Evolutionary conservation across 306 rosid genomes (phyloP).

Genomic region (Quercus suber): DNA sequence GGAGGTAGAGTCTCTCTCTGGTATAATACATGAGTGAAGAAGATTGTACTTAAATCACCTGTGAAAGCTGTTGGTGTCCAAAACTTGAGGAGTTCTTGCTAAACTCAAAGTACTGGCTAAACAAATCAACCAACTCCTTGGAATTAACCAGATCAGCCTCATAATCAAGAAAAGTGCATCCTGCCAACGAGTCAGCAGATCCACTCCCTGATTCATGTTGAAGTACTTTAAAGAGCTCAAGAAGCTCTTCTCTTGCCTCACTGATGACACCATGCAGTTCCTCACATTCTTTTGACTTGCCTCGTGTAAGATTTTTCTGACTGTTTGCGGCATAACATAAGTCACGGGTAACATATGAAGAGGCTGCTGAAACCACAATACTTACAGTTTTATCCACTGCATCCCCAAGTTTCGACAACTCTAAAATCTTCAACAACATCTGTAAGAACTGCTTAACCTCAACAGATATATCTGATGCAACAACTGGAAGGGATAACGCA

Average conservation of each 20-base stretch:
- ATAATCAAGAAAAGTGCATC: constrained; percentile 41
- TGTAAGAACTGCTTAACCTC: constrained; percentile 75
- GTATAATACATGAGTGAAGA: constrained; percentile 15
- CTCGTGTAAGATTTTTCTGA: constrained; percentile 36
- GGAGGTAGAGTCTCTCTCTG: not conserved
- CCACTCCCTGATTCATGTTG: constrained; percentile 36
- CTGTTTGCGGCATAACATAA: constrained; percentile 33
- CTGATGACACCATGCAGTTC: constrained; percentile 49
- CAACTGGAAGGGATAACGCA: constrained; percentile 60
- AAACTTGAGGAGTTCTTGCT: constrained; percentile 28
- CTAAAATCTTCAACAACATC: constrained; percentile 61
- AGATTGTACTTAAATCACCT: constrained; percentile 42
- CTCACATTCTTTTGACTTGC: constrained; percentile 42
- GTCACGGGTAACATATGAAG: constrained; percentile 59
- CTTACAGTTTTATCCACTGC: constrained; percentile 59
- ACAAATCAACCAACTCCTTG: constrained; percentile 70
- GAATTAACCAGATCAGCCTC: constrained; percentile 60
- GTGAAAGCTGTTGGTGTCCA: constrained; percentile 48
- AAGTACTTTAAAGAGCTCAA: constrained; percentile 50
- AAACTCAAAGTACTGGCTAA: constrained; percentile 52
- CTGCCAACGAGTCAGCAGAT: constrained; percentile 42
- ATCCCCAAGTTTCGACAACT: constrained; percentile 57
- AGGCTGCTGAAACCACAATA: constrained; percentile 66
- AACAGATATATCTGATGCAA: constrained; percentile 60
- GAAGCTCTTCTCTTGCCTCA: constrained; percentile 64